These are phyloP conservation scores for Alternaria ethzedia DNA, from an alignment of 2,329 filamentous ascomycete species.

Conservation along the genomic window DNA sequence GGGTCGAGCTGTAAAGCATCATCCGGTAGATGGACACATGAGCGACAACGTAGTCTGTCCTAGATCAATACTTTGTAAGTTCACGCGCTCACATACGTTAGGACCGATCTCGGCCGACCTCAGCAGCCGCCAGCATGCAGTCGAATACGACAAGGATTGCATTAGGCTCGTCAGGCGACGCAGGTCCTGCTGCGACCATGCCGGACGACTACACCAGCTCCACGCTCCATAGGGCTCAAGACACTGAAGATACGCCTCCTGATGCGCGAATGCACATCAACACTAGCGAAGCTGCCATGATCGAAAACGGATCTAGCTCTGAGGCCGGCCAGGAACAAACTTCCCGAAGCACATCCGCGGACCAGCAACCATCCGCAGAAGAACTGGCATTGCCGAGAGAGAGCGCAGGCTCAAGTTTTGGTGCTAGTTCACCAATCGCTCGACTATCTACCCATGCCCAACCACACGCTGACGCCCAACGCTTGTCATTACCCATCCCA, in stretches of 20 bases:
- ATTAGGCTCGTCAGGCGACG: background rate
- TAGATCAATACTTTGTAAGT: background rate
- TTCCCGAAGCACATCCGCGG: background rate
- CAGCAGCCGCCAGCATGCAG: background rate
- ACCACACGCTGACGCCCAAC: background rate
- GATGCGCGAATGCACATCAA: background rate
- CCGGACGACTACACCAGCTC: background rate
- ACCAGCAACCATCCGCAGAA: background rate
- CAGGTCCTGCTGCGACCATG: background rate
- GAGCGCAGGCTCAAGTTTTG: background rate
- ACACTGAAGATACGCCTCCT: background rate
- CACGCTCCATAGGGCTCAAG: background rate
- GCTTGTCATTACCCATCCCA: background rate
- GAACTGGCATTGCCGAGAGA: background rate
- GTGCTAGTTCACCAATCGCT: background rate
- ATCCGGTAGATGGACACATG: background rate
- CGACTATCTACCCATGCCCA: background rate
- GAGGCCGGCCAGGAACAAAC: background rate
- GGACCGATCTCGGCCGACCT: background rate
- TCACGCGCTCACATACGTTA: slow-evolving; percentile 10
- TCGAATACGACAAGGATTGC: background rate
- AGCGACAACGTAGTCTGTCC: slow-evolving; percentile 15
- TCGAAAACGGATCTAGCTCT: background rate
- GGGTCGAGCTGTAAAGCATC: background rate
- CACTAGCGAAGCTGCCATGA: background rate